Evolutionary conservation across 2,329 filamentous ascomycete species (phyloP), one percentile per base, ranked within the genome.

Genomic region (Curvularia spicifera): DNA sequence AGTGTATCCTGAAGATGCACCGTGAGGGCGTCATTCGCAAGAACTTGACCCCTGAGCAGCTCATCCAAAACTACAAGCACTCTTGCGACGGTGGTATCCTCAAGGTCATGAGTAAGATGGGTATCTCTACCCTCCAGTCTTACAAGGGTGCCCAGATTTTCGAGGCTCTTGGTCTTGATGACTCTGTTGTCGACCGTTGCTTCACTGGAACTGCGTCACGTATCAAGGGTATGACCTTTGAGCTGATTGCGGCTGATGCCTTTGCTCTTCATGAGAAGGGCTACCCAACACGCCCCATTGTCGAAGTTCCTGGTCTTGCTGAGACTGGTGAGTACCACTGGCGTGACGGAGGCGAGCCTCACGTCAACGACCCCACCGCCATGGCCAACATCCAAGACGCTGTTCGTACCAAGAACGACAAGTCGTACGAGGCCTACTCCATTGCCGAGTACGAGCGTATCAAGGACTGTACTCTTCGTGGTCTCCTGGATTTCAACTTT

Each of bases 71-170:
- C 82, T 98, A 97, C 85, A 96, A 96, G 81, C 91, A 96, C 78
- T 97, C 94, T 62, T 94, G 91, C 71, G 93, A 97, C 68, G 94
- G 94, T 73, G 94, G 94, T 81, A 97, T 98, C 64, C 83, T 98
- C 64, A 98, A 98, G 80, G 94, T 98, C 76, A 98, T 98, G 94
- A 95, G 90, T 78, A 98, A 98, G 84, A 98, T 98, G 94, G 94
- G 94, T 82, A 98, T 98, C 65, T 97, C 94, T 6, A 98, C 94
- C 31, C 83, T 98, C 45, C 92, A 94, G 73, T 94, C 90, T 67
- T 98, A 98, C 84, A 98, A 98, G 83, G 94, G 94, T 74, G 94
- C 94, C 55, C 94, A 98, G 81, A 98, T 98, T 65, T 98, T 97
- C 69, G 94, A 98, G 77, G 93, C 93, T 48, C 89, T 98, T 43